phyloP scores from a whole-genome alignment of 768 basidiomycete species.

The Xerocomellus dryophilus region DNA sequence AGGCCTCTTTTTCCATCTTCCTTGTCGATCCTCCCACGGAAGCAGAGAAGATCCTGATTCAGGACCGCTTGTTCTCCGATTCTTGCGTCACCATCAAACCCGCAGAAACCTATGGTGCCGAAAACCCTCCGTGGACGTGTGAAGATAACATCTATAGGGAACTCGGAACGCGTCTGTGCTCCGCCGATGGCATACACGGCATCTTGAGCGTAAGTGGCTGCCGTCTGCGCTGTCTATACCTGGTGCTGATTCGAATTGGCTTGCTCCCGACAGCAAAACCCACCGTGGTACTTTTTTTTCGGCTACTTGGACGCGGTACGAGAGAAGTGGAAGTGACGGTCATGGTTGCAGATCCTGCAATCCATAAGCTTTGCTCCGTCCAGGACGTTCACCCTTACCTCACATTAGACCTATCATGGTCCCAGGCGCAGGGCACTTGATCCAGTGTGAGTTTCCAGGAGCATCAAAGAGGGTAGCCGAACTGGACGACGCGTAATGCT shows the following conservation, averaged over 20 bases:
- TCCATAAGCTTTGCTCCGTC: not conserved
- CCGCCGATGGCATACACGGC: slow-evolving; percentile 1
- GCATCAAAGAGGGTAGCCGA: slow-evolving; percentile 15
- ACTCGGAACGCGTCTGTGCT: slow-evolving; percentile 12
- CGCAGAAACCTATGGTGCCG: not conserved
- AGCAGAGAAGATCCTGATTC: not conserved
- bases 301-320: too few species aligned
- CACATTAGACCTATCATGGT: slow-evolving; percentile 10
- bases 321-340: slow-evolving; percentile 16
- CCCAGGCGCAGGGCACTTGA: slow-evolving; percentile 22
- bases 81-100: not conserved
- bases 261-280: slow-evolving; percentile 4
- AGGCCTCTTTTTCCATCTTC: slow-evolving; percentile 1
- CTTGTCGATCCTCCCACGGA: slow-evolving; percentile 23
- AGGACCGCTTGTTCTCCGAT: not conserved
- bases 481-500: not conserved
- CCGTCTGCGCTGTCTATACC: too few species aligned
- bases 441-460: slow-evolving; percentile 24
- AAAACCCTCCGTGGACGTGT: slow-evolving; percentile 17
- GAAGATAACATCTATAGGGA: slow-evolving; percentile 6
- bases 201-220: slow-evolving; percentile 12
- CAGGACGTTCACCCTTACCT: slow-evolving; percentile 15
- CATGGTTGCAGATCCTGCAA: slow-evolving; percentile 17
- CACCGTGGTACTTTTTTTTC: slow-evolving; percentile 18
- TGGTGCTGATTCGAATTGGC: not conserved